Base-by-base conservation (phyloP, 139 green algal genomes). In the Picochlorum sp. region DNA sequence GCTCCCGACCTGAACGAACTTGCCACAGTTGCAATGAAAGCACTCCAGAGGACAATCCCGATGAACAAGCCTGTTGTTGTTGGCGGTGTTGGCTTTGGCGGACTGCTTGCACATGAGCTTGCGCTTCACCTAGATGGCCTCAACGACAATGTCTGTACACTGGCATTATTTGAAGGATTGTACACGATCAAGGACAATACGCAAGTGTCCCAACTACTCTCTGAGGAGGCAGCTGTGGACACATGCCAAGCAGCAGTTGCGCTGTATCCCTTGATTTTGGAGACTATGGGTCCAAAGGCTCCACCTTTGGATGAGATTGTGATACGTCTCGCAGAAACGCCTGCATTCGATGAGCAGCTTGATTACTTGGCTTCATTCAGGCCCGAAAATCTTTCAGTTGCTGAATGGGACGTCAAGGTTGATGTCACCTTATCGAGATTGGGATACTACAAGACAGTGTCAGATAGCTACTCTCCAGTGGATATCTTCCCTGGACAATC, bases 81-180 rank as follows among this genome's bases (percentile, higher is more conserved):
- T 20, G 69, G 65, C 13, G 85, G 82, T n/a, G 66, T 88, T 0
- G 83, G 86, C 6, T 71, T 80, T 24, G 74, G 69, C 8, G 72
- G 61, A 1, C 68, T 78, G n/a, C 61, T 93, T 44, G 86, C 84
- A 0, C 84, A 86, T 57, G 85, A 92, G 69, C 51, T 90, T 58
- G 83, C 80, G 16, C 49, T 82, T 24, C 79, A 88, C 72, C 68
- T 89, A 10, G 34, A 49, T 44, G 21, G 18, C 5, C 20, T 10
- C 20, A 21, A 37, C 8, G 69, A 72, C 38, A 50, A 34, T 45
- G 81, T 88, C 61, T 59, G 83, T 41, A 79, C 72, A 9, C 57
- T 83, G 38, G 79, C 79, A 65, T 73, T 90, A 28, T 62, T 78
- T 34, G 66, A 82, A 50, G 60, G 59, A 4, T n/a, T 5, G 0